phyloP scores from a whole-genome alignment of 805 yeast species.

The Ogataea minuta region DNA sequence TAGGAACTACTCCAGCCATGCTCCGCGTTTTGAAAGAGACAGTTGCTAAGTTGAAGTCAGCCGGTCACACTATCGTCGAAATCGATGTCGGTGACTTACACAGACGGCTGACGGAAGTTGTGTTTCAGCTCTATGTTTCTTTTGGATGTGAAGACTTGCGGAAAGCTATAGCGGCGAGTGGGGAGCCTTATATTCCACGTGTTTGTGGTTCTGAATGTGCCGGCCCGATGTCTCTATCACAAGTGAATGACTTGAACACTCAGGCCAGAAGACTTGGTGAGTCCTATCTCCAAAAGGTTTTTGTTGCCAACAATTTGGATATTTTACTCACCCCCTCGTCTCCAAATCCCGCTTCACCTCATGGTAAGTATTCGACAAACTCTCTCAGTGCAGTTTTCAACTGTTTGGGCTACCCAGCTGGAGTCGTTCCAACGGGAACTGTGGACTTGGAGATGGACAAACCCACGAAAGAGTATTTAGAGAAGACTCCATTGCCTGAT shows the following conservation, averaged over 20 bases:
- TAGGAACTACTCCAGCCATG: slow-evolving; percentile 37
- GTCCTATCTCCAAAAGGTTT: slow-evolving; percentile 2
- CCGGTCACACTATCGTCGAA: slow-evolving; percentile 52
- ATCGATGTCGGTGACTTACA: slow-evolving; percentile 30
- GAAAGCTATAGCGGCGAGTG: slow-evolving; percentile 4
- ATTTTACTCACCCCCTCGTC: slow-evolving; percentile 43
- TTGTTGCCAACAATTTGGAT: slow-evolving; percentile 2
- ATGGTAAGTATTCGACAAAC: slow-evolving; percentile 31
- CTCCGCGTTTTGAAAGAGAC: slow-evolving; percentile 1
- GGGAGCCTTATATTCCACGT: slow-evolving; percentile 6
- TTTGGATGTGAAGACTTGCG: slow-evolving; percentile 5
- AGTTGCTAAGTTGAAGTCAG: slow-evolving; percentile 18
- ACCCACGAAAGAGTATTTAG: slow-evolving; percentile 26
- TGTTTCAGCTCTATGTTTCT: slow-evolving; percentile 5
- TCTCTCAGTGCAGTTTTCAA: slow-evolving; percentile 34
- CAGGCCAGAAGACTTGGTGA: slow-evolving; percentile 6
- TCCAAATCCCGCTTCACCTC: slow-evolving; percentile 43
- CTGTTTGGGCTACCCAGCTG: slow-evolving; percentile 45
- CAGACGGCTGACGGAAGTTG: slow-evolving; percentile 5
- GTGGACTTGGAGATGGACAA: slow-evolving; percentile 44
- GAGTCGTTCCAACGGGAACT: slow-evolving; percentile 54
- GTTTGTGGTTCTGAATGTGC: slow-evolving; percentile 6
- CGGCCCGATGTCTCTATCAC: neutral
- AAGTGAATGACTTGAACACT: slow-evolving; percentile 2
- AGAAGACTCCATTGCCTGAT: slow-evolving; percentile 27